Evolutionary conservation across 169 alveolate genomes (phyloP), one percentile per base, ranked within the genome.

Genomic region (Plasmodium sp.): DNA sequence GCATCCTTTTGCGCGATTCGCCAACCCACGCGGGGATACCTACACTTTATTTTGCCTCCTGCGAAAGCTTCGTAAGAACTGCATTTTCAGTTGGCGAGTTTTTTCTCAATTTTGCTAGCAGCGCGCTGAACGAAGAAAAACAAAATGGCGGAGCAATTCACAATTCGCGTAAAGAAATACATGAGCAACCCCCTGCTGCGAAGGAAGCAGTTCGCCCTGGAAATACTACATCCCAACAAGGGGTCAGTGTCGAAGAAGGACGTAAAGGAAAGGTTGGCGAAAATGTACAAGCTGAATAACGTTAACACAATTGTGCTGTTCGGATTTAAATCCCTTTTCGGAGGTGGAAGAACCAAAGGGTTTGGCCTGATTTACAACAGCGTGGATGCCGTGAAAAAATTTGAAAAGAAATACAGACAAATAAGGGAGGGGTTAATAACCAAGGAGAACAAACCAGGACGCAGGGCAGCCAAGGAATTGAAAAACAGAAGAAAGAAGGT

Each of bases 261-360:
- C 74, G 97, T 98, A 80, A 97, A 97, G 77, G 99, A 97, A 39
- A 97, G 97, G 92, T 91, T 98, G 58, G 99, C 99, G 75, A 96
- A 97, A 92, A 96, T 97, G 96, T 98, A 96, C 95, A 98, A 98
- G 92, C 92, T 96, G 12, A 96, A 96, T 92, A 98, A 98, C 94
- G 96, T 97, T 54, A 97, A 97, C 84, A 95, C 98, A 33, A 96
- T 98, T 84, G 98, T 97, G 71, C 95, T 98, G 43, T 98, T 97
- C 92, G 99, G 99, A 43, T 97, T 99, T 94, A 98, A 98, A 96
- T 98, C 99, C 33, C 98, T 98, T 81, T 99, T 98, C 95, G 99
- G 99, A 58, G 99, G 99, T 33, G 99, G 99, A 33, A 96, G 98
- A 84, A 96, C 99, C 82, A 96, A 98, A 18, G 99, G 99, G 14